Base-by-base conservation (phyloP, 1,139 yeast species). In the Komagataea norvegica region DNA sequence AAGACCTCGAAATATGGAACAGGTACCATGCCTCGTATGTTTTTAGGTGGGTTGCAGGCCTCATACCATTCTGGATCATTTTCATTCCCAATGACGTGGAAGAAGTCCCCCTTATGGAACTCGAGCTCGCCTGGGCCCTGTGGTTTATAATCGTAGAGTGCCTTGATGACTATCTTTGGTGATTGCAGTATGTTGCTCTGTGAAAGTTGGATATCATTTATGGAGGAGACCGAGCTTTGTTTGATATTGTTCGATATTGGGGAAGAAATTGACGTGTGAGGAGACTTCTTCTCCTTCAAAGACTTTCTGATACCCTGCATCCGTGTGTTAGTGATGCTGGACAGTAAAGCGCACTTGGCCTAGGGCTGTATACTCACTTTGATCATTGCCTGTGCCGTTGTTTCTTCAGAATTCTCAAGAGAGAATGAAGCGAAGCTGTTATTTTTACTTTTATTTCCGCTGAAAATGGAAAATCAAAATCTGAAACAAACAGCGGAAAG, bases 11-110 rank as follows among this genome's bases (percentile, higher is more conserved):
- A 91, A 59, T 83, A 82, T 19, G 78, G 65, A 34, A 79, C 79
- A 4, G 97, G 97, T 2, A 91, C 97, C 76, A 85, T 77, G 1
- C 98, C 98, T 40, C 75, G 71, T 21, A 72, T 64, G 49, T 81
- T 77, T 13, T 84, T 74, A 43, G 85, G 77, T 11, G 97, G 97
- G 58, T 89, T 89, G 37, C 79, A 77, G 4, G 95, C 97, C 54
- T 87, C 91, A 54, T 78, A 86, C 91, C 94, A 87, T 34, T 84
- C 86, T 33, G 72, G 64, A 40, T 73, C 77, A 33, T 71, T 67
- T 48, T 78, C 83, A 43, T 74, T 75, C 34, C 74, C 72, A 17
- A 79, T 66, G 6, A 91, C 93, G 55, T 87, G 89, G 60, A 89
- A 86, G 56, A 88, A 88, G 56, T 89, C 96, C 22, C 96, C 96